Base-by-base conservation (phyloP, 23 red algal genomes). In the Gracilaria gracilis region DNA sequence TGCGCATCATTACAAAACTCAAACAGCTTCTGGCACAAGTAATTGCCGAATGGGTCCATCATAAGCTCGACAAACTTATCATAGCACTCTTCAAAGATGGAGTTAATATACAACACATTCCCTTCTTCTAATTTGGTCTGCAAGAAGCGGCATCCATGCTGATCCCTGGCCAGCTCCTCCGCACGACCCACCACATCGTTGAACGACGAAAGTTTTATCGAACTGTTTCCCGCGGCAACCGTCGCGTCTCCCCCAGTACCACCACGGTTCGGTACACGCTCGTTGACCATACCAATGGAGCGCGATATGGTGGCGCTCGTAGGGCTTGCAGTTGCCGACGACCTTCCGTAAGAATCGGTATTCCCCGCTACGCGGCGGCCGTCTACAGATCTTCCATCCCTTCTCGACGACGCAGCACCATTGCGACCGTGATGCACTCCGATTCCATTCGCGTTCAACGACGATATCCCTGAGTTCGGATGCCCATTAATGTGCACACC, bases 21-120 rank as follows among this genome's bases (percentile, higher is more conserved):
- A 85, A 98, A 98, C 40, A 98, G 57, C 79, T 98, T 98, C 39
- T 98, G 97, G 57, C 93, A 95, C 21, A 98, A 88, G 79, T 98
- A 98, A 84, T 98, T 98, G 19, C 89, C 97, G 73, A 98, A 98
- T 35, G 97, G 93, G 62, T 98, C 93, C 69, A 80, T 92, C 93
- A 94, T 95, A 0, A 98, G 85, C 48, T 98, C 93, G 9, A 96
- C 93, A 77, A 92, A 95, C 65, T 92, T 83, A 50, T 94, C 90
- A 48, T 92, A 94, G 67, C 95, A 97, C 84, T 98, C 93, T 50
- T 94, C 82, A 93, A 98, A 95, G 44, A 98, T 90, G 29, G 80
- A 73, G 35, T 91, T 88, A 66, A 91, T 94, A 82, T 90, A 85
- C 54, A 79, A 59, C 58, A 71, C 47, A 87, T 93, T 80, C 17